Conservation (phyloP, 768 basidiomycete genomes). For the Russula earlei region DNA sequence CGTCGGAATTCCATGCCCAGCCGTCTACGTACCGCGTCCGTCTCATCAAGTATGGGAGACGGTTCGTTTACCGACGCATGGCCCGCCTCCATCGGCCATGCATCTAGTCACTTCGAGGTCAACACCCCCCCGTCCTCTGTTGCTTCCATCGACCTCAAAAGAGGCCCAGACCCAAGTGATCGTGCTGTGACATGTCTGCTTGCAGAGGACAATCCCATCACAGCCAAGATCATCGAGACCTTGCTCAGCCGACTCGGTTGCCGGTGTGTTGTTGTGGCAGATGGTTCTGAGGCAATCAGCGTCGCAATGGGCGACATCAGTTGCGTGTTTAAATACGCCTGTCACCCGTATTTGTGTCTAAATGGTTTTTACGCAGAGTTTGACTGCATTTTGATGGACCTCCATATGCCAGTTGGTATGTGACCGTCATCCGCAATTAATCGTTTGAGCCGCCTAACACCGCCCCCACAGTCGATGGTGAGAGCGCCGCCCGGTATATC, state of each 20-base stretch:
- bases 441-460: conserved; percentile 3
- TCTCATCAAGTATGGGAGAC: conserved; percentile 68
- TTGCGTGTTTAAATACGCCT: conserved; percentile 28
- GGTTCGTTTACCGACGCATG: conserved; percentile 71
- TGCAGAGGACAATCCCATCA: conserved; percentile 97
- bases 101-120: conserved; percentile 42
- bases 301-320: conserved; percentile 97
- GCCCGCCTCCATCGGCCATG: conserved; percentile 47
- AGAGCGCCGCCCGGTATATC: conserved; percentile 94
- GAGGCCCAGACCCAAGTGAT: conserved; percentile 69
- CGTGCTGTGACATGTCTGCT: conserved; percentile 88
- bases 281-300: conserved; percentile 94
- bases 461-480: conserved; percentile 69
- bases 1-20: conserved; percentile 80
- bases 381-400: conserved; percentile 91
- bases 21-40: conserved; percentile 76
- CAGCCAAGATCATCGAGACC: conserved; percentile 94
- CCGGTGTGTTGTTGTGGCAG: conserved; percentile 88
- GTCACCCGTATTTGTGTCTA: conserved; percentile 6
- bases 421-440: conserved; percentile 19
- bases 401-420: conserved; percentile 90
- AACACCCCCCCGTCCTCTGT: conserved; percentile 77
- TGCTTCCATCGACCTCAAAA: conserved; percentile 72
- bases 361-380: conserved; percentile 53
- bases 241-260: conserved; percentile 89